These are phyloP conservation scores for Corinectria fuckeliana DNA, from an alignment of 2,329 filamentous ascomycete genomes.

Conservation along the genomic window DNA sequence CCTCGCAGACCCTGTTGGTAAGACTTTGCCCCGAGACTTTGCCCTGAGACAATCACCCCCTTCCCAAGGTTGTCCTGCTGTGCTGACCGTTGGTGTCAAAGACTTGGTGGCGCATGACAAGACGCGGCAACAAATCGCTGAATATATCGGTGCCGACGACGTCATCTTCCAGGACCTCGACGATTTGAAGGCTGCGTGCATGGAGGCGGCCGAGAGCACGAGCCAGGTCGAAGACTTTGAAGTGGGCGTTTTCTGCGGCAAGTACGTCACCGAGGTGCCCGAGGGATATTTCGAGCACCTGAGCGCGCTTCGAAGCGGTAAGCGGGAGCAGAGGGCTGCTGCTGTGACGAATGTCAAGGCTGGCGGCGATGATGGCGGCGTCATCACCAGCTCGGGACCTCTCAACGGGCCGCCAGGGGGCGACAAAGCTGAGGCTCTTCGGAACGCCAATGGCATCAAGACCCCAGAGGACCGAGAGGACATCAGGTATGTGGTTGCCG, in stretches of 20 bases:
- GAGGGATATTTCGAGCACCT: constrained; percentile 81
- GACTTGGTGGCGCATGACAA: constrained; percentile 47
- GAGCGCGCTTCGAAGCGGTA: constrained; percentile 70
- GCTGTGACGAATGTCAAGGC: constrained; percentile 2
- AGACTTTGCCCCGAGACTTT: constrained; percentile 2
- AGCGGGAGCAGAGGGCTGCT: constrained; percentile 4
- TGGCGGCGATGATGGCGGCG: neutral
- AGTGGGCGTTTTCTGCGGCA: constrained; percentile 87
- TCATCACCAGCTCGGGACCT: neutral
- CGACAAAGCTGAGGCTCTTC: neutral
- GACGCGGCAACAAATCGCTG: constrained; percentile 48
- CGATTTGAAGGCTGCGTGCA: constrained; percentile 79
- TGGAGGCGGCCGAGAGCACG: constrained; percentile 67
- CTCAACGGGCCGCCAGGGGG: neutral
- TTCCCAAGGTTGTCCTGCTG: neutral
- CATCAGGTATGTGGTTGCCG: constrained; percentile 13
- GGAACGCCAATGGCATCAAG: neutral
- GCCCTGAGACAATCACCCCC: neutral
- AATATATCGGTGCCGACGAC: constrained; percentile 51
- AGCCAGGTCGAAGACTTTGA: constrained; percentile 70
- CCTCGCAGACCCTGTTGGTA: constrained; percentile 49
- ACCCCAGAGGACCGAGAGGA: constrained; percentile 11
- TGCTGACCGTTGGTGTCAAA: neutral
- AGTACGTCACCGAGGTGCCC: constrained; percentile 81
- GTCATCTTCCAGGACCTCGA: constrained; percentile 69